Percentiles rank a stretch among this genome's conserved stretches.
phyloP scores from a whole-genome alignment of 2,329 filamentous ascomycete species.

The Chaetomium olivaceum region DNA sequence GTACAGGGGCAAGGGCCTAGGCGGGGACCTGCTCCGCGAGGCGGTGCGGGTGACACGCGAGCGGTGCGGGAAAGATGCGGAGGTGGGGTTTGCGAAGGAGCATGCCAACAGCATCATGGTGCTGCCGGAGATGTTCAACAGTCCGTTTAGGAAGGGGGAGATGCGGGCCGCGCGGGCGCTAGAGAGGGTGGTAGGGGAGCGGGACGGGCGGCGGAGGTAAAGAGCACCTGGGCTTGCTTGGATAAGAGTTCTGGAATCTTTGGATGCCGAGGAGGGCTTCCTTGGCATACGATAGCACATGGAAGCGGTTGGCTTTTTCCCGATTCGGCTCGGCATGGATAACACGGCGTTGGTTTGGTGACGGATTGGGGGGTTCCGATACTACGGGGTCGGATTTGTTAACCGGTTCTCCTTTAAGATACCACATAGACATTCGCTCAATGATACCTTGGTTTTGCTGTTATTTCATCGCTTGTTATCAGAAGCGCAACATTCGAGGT shows the following conservation, averaged over 20 bases:
- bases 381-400: neutral
- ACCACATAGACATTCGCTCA: slow-evolving; percentile 33
- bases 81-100: slow-evolving; percentile 70
- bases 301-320: neutral
- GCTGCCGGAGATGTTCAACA: slow-evolving; percentile 64
- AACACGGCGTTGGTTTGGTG: slow-evolving; percentile 4
- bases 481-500: neutral
- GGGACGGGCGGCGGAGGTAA: slow-evolving; percentile 52
- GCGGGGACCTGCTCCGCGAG: slow-evolving; percentile 69
- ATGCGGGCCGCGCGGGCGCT: slow-evolving; percentile 56
- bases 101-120: slow-evolving; percentile 74
- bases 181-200: slow-evolving; percentile 51
- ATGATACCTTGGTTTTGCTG: slow-evolving; percentile 15
- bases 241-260: neutral
- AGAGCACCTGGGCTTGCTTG: slow-evolving; percentile 15
- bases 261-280: neutral
- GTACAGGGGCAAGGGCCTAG: slow-evolving; percentile 72
- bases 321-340: neutral
- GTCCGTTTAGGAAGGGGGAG: slow-evolving; percentile 60
- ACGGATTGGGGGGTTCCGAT: neutral
- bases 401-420: slow-evolving; percentile 19
- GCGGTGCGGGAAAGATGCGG: slow-evolving; percentile 66
- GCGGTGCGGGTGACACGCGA: slow-evolving; percentile 68
- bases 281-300: neutral
- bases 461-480: neutral